Percentiles rank a stretch among this genome's conserved stretches.
Conservation (phyloP, 228 moss, liverwort and hornwort species). For the Sphagnum magellanicum region DNA sequence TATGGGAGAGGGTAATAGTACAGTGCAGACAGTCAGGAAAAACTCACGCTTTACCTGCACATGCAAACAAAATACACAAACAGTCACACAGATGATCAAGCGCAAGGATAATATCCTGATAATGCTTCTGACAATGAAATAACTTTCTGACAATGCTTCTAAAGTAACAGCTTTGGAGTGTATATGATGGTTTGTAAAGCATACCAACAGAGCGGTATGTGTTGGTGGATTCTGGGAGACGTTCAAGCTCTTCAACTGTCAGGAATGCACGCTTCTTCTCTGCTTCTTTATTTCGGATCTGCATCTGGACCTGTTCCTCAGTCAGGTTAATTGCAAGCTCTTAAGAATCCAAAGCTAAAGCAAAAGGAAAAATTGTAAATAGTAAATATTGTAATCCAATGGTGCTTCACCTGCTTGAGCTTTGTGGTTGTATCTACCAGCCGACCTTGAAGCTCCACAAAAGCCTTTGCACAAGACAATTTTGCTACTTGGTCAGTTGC, state of each 20-base stretch:
- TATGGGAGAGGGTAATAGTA: background rate
- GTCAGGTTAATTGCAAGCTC: no score
- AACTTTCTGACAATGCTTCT: no score
- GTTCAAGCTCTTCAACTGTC: conserved; percentile 82
- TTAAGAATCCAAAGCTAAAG: background rate
- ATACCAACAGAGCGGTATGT: conserved; percentile 90
- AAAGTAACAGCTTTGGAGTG: no score
- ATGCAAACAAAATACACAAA: conserved; percentile 19
- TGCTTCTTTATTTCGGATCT: conserved; percentile 91
- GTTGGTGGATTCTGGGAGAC: conserved; percentile 72
- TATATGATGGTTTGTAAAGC: background rate
- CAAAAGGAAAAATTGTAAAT: background rate
- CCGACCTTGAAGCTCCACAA: conserved; percentile 94
- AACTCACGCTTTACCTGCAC: conserved; percentile 97
- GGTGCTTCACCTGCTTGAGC: conserved; percentile 66
- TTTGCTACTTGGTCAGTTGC: background rate
- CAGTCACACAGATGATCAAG: background rate
- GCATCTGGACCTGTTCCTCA: conserved; percentile 71
- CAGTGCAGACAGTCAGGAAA: background rate
- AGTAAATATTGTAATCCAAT: background rate
- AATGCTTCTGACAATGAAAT: no score
- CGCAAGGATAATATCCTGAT: no score
- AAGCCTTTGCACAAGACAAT: conserved; percentile 43
- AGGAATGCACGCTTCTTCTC: conserved; percentile 96
- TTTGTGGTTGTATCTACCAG: conserved; percentile 91